A percentile compares a stretch with the other conserved stretches of the same genome.
phyloP scores from a whole-genome alignment of 1,284 basidiomycete species.

The Exobasidium rhododendri region DNA sequence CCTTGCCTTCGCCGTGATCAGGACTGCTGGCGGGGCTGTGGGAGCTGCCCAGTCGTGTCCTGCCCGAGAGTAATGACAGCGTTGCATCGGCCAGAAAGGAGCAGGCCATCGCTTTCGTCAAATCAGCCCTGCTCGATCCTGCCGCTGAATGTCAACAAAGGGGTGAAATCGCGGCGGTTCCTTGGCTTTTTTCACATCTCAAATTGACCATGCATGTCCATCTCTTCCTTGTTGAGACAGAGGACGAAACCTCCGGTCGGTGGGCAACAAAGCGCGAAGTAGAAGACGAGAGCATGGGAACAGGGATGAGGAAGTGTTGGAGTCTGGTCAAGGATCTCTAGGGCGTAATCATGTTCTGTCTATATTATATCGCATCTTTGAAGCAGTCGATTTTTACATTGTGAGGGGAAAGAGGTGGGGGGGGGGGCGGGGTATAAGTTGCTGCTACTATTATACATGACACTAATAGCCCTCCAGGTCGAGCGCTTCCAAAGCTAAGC shows the following conservation, averaged over 20 bases:
- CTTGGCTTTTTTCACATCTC: constrained; percentile 87
- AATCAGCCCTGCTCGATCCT: not conserved
- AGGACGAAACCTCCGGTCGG: constrained; percentile 15
- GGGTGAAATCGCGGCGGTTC: constrained; percentile 57
- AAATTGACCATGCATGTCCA: constrained; percentile 80
- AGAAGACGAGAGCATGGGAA: constrained; percentile 37
- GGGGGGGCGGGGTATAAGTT: no score
- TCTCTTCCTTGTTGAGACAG: constrained; percentile 50
- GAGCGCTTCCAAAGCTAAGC: constrained; percentile 26
- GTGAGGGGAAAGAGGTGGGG: no score
- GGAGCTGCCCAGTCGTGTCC: constrained; percentile 36
- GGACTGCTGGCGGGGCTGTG: constrained; percentile 42
- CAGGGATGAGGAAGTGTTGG: constrained; percentile 41
- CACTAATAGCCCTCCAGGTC: constrained; percentile 30
- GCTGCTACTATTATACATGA: not conserved
- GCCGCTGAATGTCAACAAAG: not conserved
- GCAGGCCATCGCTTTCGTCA: not conserved
- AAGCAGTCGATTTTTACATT: no score
- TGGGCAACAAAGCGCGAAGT: constrained; percentile 27
- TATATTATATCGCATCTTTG: not conserved
- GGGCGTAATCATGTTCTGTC: not conserved
- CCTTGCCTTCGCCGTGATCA: no score
- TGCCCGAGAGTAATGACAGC: constrained; percentile 29
- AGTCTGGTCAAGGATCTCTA: constrained; percentile 9
- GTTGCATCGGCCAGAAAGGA: constrained; percentile 6